Evolutionary conservation across 129 eudicot species (phyloP).

Genomic region (Ambrosia artemisiifolia): DNA sequence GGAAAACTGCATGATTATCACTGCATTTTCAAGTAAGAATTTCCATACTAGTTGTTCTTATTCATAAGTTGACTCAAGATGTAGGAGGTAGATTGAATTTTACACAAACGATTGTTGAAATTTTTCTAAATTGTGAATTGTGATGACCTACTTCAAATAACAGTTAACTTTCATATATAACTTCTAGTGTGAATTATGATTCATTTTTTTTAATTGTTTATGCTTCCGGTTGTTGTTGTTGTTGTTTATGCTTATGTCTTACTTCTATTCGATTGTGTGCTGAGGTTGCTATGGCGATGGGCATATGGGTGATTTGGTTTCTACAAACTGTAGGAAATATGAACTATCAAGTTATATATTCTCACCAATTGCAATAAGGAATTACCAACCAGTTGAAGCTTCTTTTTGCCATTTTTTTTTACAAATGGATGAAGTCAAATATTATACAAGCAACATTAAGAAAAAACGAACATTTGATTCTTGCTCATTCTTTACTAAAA

Average conservation of each 20-base stretch:
- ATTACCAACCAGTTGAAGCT: too few species aligned
- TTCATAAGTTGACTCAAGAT: slow-evolving; percentile 10
- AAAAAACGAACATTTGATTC: too few species aligned
- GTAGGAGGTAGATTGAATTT: slow-evolving; percentile 19
- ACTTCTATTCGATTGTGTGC: not conserved
- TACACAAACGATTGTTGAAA: not conserved
- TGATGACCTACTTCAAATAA: slow-evolving; percentile 10
- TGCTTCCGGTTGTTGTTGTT: too few species aligned
- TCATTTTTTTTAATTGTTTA: not conserved
- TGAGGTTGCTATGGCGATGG: not conserved
- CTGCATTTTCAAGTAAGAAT: not conserved
- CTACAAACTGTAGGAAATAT: too few species aligned
- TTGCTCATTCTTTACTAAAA: too few species aligned
- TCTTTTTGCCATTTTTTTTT: too few species aligned
- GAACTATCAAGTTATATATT: too few species aligned
- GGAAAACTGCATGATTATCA: slow-evolving; percentile 42
- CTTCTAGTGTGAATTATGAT: slow-evolving; percentile 5
- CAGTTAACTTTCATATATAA: not conserved
- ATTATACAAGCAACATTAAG: too few species aligned
- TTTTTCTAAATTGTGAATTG: slow-evolving; percentile 11
- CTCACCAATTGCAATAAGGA: too few species aligned
- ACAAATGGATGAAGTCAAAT: too few species aligned
- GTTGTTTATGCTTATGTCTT: not conserved
- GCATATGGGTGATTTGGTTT: too few species aligned
- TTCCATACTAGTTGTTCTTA: slow-evolving; percentile 3